A percentile compares a stretch with the other conserved stretches of the same genome.
These are phyloP conservation scores for Trichoderma simmonsii DNA, from an alignment of 2,329 filamentous ascomycete genomes.

Conservation along the genomic window DNA sequence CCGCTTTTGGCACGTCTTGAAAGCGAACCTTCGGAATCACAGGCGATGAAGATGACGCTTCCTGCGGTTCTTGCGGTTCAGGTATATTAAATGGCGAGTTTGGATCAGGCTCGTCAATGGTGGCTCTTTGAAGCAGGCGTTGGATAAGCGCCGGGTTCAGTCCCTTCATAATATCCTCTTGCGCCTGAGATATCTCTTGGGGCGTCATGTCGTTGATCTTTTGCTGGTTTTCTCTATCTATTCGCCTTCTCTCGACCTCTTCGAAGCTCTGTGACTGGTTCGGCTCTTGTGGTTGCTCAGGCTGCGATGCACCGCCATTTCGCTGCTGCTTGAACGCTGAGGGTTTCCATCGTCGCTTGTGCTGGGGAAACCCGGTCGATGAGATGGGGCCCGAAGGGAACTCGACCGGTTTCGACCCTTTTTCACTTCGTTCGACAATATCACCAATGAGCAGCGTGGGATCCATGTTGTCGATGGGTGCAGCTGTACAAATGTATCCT, in stretches of 20 bases:
- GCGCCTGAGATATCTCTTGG: conserved; percentile 76
- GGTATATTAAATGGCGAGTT: conserved; percentile 43
- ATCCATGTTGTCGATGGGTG: conserved; percentile 30
- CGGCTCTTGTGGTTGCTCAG: not conserved
- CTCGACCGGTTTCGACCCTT: conserved; percentile 58
- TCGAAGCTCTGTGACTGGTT: conserved; percentile 30
- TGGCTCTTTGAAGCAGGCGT: conserved; percentile 71
- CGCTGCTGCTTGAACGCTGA: conserved; percentile 74
- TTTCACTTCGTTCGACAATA: conserved; percentile 70
- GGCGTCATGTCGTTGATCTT: conserved; percentile 74
- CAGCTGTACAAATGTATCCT: not conserved
- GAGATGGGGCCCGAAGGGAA: conserved; percentile 45
- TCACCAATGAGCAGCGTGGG: conserved; percentile 65
- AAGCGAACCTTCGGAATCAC: conserved; percentile 34
- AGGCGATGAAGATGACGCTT: not conserved
- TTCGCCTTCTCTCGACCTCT: conserved; percentile 63
- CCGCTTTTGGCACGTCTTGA: conserved; percentile 30
- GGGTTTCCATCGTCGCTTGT: conserved; percentile 69
- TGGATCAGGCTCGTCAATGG: conserved; percentile 61
- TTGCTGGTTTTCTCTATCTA: conserved; percentile 78
- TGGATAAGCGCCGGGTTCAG: conserved; percentile 75
- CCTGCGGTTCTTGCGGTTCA: conserved; percentile 19
- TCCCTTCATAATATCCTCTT: conserved; percentile 73
- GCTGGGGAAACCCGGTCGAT: conserved; percentile 78
- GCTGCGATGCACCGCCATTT: conserved; percentile 21